Base-by-base conservation (phyloP, 306 rosid species). In the Acacia confusa region DNA sequence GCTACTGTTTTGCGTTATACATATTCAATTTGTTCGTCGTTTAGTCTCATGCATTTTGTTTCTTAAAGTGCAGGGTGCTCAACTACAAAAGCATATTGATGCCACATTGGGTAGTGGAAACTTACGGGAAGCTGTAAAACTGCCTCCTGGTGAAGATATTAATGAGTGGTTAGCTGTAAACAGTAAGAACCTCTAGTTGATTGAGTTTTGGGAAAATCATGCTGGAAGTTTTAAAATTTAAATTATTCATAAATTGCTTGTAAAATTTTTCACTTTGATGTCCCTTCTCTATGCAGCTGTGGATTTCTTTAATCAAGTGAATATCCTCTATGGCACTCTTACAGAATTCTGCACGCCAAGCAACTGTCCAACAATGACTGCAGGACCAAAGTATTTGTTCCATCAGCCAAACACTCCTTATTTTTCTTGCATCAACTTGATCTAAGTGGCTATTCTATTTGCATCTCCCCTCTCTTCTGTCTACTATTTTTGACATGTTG, bases 131-230 rank as follows among this genome's bases (percentile, higher is more conserved):
- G 98, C 94, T 41, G 97, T 94, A 44, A 87, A 88, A 6, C 90
- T 94, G 20, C 98, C 98, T 79, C 94, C 98, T 9, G 97, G 98
- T n/a, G 98, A 94, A 90, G 98, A 94, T 76, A 81, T 88, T n/a
- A 82, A 90, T 61, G 98, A 94, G 70, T 92, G 98, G 98, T 88
- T 94, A 22, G 98, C 98, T 30, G 97, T 94, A 19, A 94, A 94
- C 87, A 88, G 97, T 94, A 88, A 88, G 85, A 43, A 36, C 68
- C 74, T 78, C 28, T 63, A 68, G 65, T 58, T 57, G 28, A 73
- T 63, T 30, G 34, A 69, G 63, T 20, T 60, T 78, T 45, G 47
- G 12, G 68, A 57, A 85, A 70, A 53, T 63, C 17, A 24, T 60
- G 61, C 27, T n/a, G 3, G 20, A 41, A 77, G 70, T 15, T 50